A percentile compares a stretch with the other conserved stretches of the same genome.
Evolutionary conservation across 768 basidiomycete genomes (phyloP).

Genomic region (Goffeauzyma gilvescens): DNA sequence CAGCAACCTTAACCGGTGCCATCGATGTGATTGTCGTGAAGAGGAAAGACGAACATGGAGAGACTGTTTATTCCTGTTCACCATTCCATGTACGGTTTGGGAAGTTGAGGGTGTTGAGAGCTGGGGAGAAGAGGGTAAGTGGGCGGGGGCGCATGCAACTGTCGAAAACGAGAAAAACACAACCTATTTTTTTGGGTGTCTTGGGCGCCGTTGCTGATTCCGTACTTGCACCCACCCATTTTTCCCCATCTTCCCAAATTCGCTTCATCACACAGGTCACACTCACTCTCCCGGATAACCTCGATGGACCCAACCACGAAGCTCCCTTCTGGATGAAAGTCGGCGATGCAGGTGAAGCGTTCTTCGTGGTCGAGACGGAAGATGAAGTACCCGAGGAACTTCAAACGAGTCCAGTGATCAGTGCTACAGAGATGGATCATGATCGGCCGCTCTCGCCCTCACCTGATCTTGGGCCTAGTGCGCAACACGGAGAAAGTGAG

Average conservation of each 20-base stretch:
- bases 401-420: slow-evolving; percentile 74
- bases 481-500: neutral
- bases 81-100: slow-evolving; percentile 97
- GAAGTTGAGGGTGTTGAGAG: slow-evolving; percentile 84
- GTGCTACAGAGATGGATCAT: slow-evolving; percentile 25
- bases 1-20: slow-evolving; percentile 88
- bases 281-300: slow-evolving; percentile 48
- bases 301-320: slow-evolving; percentile 17
- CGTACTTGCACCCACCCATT: neutral
- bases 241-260: neutral
- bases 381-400: slow-evolving; percentile 82
- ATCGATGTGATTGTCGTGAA: slow-evolving; percentile 96
- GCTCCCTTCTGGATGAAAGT: slow-evolving; percentile 97
- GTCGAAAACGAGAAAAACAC: too few relatives aligned
- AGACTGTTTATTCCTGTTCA: slow-evolving; percentile 48
- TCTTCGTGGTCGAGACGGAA: slow-evolving; percentile 95
- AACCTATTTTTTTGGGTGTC: too few relatives aligned
- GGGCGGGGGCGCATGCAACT: neutral
- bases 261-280: slow-evolving; percentile 46
- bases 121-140: slow-evolving; percentile 75
- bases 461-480: too few relatives aligned
- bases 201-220: neutral
- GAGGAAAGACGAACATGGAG: slow-evolving; percentile 39
- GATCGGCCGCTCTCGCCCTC: too few relatives aligned
- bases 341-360: slow-evolving; percentile 94